phyloP scores from a whole-genome alignment of 2,329 filamentous ascomycete genomes.

The Colletotrichum sp. region DNA sequence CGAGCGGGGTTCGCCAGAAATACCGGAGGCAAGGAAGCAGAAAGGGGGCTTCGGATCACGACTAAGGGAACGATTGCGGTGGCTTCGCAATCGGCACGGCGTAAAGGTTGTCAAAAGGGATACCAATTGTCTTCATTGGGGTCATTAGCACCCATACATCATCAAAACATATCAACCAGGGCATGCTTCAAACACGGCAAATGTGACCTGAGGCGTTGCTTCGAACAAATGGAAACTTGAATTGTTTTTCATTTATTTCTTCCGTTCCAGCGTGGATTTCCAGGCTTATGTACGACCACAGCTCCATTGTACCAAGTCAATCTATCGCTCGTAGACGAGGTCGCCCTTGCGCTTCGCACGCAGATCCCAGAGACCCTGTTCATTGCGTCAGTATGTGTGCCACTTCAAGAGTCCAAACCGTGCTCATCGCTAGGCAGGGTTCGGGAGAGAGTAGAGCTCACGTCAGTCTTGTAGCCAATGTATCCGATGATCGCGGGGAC shows the following conservation, averaged over 20 bases:
- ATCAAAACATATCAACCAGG: neutral
- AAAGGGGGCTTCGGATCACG: neutral
- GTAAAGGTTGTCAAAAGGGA: neutral
- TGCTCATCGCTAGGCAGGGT: neutral
- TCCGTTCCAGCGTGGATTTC: neutral
- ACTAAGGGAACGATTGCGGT: neutral
- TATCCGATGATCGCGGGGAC: conserved; percentile 76
- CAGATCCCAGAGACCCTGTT: conserved; percentile 83
- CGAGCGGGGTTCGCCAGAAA: neutral
- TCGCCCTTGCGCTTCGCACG: conserved; percentile 90
- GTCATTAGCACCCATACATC: neutral
- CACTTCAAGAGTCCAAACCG: no score
- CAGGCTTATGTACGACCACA: conserved; percentile 46
- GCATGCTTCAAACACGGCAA: neutral
- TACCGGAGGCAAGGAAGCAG: neutral
- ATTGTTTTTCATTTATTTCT: neutral
- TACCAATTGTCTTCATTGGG: neutral
- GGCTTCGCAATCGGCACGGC: neutral
- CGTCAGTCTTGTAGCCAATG: conserved; percentile 81
- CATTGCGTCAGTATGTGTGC: conserved; percentile 15
- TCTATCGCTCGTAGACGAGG: conserved; percentile 78
- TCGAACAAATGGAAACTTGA: neutral
- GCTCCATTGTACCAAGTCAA: conserved; percentile 7
- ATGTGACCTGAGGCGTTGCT: neutral
- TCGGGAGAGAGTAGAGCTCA: conserved; percentile 54